Conservation (phyloP, 78 protist genomes). For the Tieghemostelium lacteum region DNA sequence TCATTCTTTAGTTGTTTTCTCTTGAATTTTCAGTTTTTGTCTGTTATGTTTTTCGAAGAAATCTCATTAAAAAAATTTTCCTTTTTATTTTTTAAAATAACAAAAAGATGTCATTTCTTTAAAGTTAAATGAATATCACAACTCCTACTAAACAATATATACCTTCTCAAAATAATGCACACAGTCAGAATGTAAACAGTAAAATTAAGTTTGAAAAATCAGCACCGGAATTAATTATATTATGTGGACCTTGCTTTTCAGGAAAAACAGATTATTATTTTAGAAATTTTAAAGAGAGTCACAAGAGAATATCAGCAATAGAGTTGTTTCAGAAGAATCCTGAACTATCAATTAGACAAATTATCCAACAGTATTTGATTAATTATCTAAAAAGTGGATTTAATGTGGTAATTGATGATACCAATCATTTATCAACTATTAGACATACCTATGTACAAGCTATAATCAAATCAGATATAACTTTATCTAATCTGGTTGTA, state of each 20-base stretch:
- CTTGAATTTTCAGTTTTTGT: too few species aligned
- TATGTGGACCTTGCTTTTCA: constrained; percentile 38
- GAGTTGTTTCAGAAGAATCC: constrained; percentile 24
- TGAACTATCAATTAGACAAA: constrained; percentile 14
- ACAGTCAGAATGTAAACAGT: not conserved
- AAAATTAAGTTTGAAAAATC: constrained; percentile 1
- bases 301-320: constrained; percentile 46
- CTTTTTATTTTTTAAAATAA: too few species aligned
- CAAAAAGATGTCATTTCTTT: too few species aligned
- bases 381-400: constrained; percentile 14
- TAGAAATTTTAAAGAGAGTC: constrained; percentile 5
- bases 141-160: too few species aligned
- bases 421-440: constrained; percentile 41
- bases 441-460: constrained; percentile 41
- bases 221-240: constrained; percentile 38
- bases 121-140: too few species aligned
- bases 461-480: not conserved
- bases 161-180: not conserved
- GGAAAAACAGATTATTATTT: constrained; percentile 43
- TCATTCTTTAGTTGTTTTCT: too few species aligned
- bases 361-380: constrained; percentile 13
- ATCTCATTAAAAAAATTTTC: too few species aligned
- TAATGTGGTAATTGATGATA: constrained; percentile 54
- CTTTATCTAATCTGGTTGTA: not conserved
- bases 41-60: too few species aligned